These are phyloP conservation scores for Polytrichum commune DNA, from an alignment of 225 moss, liverwort and hornwort genomes.

Conservation along the genomic window DNA sequence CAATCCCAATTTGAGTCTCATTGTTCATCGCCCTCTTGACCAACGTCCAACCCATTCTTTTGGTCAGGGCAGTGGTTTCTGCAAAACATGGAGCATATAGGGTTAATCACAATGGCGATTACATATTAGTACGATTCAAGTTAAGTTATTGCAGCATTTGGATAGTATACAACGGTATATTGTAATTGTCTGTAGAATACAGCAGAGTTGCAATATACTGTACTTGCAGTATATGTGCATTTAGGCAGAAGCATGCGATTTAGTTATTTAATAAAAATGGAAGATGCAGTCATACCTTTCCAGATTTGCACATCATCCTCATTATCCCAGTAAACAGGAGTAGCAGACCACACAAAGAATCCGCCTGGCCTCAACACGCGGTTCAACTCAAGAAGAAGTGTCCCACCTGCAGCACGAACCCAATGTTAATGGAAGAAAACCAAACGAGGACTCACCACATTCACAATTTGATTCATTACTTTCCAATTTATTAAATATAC, in stretches of 20 bases:
- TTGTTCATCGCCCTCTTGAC: constrained; percentile 35
- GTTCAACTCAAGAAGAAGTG: constrained; percentile 84
- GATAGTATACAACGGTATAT: too few species aligned
- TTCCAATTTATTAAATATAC: not conserved
- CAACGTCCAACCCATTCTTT: constrained; percentile 70
- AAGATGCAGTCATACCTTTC: constrained; percentile 34
- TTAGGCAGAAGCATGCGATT: not conserved
- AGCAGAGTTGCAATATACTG: too few species aligned
- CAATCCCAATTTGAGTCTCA: constrained; percentile 56
- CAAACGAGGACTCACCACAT: not conserved
- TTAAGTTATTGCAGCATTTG: too few species aligned
- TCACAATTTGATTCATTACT: not conserved
- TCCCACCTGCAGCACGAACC: constrained; percentile 43
- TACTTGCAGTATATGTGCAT: too few species aligned
- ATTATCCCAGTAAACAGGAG: constrained; percentile 71
- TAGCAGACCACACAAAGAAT: constrained; percentile 87
- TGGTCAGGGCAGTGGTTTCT: constrained; percentile 52
- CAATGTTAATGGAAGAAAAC: constrained; percentile 1
- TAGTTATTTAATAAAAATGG: not conserved
- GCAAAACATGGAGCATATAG: constrained; percentile 1
- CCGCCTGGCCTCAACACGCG: constrained; percentile 80
- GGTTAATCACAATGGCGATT: too few species aligned
- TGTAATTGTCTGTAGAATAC: too few species aligned
- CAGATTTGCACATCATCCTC: constrained; percentile 49
- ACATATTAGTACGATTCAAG: too few species aligned